Base-by-base conservation (phyloP, 2,329 filamentous ascomycete genomes). In the Curvularia sp. region DNA sequence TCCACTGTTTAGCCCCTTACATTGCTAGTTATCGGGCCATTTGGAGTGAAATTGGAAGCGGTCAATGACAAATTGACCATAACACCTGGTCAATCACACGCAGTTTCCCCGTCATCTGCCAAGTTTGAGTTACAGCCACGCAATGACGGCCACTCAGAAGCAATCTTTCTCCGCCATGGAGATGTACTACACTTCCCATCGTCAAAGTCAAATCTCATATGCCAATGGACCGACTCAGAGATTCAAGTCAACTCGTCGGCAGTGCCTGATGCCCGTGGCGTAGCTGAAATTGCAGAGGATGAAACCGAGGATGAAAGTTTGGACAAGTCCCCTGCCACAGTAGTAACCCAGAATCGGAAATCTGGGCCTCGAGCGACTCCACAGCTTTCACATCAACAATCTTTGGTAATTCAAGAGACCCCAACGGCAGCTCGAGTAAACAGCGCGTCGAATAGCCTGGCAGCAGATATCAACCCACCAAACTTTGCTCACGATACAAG, bases 221-320 rank as follows among this genome's bases (percentile, higher is more conserved):
- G 70, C 38, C 47, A 30, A 3, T 71, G 65, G 63, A 55, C 58
- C 19, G 43, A 61, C 5, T 53, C 68, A 0, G 65, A 74, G 50
- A 60, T 74, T 13, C 72, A 75, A 53, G 74, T 76, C 32, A 69
- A 69, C 32, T 74, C 73, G 1, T 74, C 74, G 5, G 67, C 66
- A n/a, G 64, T 48, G 2, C 36, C 56, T 13, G 28, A 60, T 9
- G 15, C 36, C 12, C 39, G 43, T 36, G 55, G 36, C n/a, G 48
- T 63, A 28, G 52, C 46, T 10, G 60, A 49, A 18, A 53, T 55
- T 7, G 53, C 55, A 8, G 65, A 65, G 36, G 65, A 66, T 18
- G 63, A 68, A 2, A 70, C 66, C 9, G 71, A 74, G 47, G 70
- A 73, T 38, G 69, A 72, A 47, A 64, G 66, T 36, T 49, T 67